Evolutionary conservation across 1,139 yeast species (phyloP).

Genomic region (Kodamaea ohmeri): DNA sequence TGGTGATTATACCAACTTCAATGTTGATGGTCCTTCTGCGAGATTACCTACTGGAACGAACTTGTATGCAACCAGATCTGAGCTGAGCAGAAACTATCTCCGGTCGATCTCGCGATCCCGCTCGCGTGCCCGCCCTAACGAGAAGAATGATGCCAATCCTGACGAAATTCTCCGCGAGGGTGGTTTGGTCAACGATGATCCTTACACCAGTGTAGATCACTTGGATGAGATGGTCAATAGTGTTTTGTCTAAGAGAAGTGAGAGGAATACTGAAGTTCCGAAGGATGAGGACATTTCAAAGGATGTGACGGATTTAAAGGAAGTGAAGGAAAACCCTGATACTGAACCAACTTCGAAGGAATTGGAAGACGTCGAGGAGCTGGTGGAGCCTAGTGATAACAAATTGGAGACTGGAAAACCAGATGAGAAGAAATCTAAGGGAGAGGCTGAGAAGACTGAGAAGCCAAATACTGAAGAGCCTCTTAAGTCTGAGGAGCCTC

Average conservation of each 20-base stretch:
- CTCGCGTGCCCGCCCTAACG: slow-evolving; percentile 45
- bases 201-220: slow-evolving; percentile 39
- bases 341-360: slow-evolving; percentile 1
- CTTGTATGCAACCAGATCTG: slow-evolving; percentile 31
- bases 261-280: slow-evolving; percentile 3
- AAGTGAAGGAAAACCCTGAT: neutral
- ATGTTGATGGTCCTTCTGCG: slow-evolving; percentile 38
- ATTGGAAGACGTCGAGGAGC: slow-evolving; percentile 8
- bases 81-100: slow-evolving; percentile 47
- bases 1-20: slow-evolving; percentile 50
- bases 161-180: slow-evolving; percentile 43
- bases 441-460: slow-evolving; percentile 1
- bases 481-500: no score
- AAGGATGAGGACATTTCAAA: slow-evolving; percentile 1
- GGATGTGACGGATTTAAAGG: slow-evolving; percentile 11
- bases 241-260: slow-evolving; percentile 22
- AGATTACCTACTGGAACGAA: slow-evolving; percentile 20
- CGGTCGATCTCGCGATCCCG: slow-evolving; percentile 63
- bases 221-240: slow-evolving; percentile 44
- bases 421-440: slow-evolving; percentile 3
- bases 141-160: slow-evolving; percentile 44
- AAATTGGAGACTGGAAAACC: neutral
- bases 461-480: no score
- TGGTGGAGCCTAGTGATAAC: slow-evolving; percentile 8
- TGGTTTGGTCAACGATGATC: slow-evolving; percentile 47